Conservation (phyloP, 2,329 filamentous ascomycete species). For the Ophiostoma piceae region DNA sequence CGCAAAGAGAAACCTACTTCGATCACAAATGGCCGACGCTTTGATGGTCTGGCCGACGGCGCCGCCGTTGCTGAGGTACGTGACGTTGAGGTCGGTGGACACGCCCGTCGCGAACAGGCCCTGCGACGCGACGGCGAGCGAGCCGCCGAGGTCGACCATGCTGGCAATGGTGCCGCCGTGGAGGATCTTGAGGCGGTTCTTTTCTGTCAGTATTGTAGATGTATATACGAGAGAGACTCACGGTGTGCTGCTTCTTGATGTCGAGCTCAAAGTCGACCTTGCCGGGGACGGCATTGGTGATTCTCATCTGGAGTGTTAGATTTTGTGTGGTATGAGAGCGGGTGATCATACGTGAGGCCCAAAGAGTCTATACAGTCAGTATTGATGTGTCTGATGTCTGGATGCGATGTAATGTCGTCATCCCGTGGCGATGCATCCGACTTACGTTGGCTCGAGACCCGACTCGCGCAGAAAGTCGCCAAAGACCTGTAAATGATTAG, state of each 20-base stretch:
- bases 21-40: constrained; percentile 55
- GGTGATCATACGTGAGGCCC: constrained; percentile 37
- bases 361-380: constrained; percentile 35
- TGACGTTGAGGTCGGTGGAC: constrained; percentile 62
- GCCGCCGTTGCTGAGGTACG: constrained; percentile 56
- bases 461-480: constrained; percentile 81
- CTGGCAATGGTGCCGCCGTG: constrained; percentile 76
- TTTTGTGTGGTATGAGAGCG: neutral
- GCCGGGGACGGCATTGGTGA: constrained; percentile 60
- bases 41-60: constrained; percentile 52
- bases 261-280: constrained; percentile 71
- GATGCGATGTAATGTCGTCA: neutral
- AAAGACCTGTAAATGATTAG: constrained; percentile 56
- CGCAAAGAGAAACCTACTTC: constrained; percentile 43
- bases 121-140: constrained; percentile 59
- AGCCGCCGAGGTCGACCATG: constrained; percentile 64
- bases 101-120: constrained; percentile 60
- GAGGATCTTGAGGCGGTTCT: constrained; percentile 69
- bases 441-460: constrained; percentile 80
- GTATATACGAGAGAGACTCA: constrained; percentile 32
- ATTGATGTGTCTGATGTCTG: neutral
- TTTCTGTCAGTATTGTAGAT: no score
- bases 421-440: constrained; percentile 17
- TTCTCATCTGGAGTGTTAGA: constrained; percentile 51
- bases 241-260: constrained; percentile 69